phyloP scores from a whole-genome alignment of 768 basidiomycete species.

The Agaricus sinodeliciosus region DNA sequence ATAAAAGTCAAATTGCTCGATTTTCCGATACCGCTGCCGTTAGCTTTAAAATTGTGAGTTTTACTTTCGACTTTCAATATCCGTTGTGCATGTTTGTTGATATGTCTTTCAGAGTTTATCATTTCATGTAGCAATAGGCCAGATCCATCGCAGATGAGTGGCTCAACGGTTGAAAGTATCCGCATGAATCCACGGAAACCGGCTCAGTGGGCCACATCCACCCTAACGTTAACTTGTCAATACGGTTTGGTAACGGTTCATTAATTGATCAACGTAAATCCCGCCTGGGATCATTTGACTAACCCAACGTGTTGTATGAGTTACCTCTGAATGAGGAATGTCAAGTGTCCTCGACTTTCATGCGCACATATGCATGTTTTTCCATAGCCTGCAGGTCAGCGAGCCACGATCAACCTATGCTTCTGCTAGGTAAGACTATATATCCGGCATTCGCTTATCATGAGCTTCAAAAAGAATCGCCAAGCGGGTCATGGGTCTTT shows the following conservation, averaged over 20 bases:
- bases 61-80: not conserved
- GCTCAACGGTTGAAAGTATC: not conserved
- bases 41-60: not conserved
- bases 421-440: not conserved
- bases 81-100: not conserved
- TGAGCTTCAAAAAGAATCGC: not conserved
- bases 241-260: not conserved
- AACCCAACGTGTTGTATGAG: too few species aligned
- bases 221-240: not conserved
- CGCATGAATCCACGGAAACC: not conserved
- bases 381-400: too few species aligned
- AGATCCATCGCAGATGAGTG: not conserved
- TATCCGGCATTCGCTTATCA: not conserved
- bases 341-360: too few species aligned
- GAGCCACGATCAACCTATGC: not conserved
- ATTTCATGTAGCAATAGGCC: not conserved
- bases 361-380: too few species aligned
- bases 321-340: too few species aligned
- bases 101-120: not conserved
- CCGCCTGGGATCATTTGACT: too few species aligned
- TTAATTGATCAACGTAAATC: not conserved
- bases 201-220: not conserved
- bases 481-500: constrained; percentile 2
- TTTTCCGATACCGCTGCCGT: not conserved
- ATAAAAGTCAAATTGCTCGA: not conserved